phyloP scores from a whole-genome alignment of 2,329 filamentous ascomycete genomes.

The Didymellaceae sp. region DNA sequence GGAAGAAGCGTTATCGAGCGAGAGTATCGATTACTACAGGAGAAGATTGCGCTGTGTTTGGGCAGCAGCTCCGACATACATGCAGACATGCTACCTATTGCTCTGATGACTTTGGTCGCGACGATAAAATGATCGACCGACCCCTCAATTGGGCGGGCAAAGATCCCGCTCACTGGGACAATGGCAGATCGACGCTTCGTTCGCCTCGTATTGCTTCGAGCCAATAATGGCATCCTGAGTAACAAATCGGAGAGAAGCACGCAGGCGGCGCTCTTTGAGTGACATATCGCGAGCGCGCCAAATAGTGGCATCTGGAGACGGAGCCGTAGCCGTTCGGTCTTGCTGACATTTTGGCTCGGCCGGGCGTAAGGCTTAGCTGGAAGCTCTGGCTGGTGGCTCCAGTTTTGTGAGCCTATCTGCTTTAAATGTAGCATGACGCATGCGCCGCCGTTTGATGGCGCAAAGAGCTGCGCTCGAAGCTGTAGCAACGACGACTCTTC shows the following conservation, averaged over 20 bases:
- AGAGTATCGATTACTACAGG: no score
- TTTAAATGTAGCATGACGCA: constrained; percentile 15
- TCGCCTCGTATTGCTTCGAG: background rate
- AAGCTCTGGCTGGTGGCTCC: constrained; percentile 2
- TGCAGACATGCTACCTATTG: background rate
- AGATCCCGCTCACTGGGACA: background rate
- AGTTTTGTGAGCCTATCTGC: background rate
- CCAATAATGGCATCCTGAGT: no score
- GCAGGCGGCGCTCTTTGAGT: background rate
- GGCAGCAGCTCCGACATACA: background rate
- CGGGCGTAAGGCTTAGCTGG: background rate
- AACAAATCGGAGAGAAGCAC: background rate
- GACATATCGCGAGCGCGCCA: background rate
- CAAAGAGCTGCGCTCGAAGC: constrained; percentile 3
- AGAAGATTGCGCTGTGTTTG: no score
- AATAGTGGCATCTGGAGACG: background rate
- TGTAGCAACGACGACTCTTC: background rate
- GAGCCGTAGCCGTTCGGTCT: constrained; percentile 6
- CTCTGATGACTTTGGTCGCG: background rate
- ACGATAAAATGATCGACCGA: background rate
- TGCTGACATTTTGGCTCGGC: background rate
- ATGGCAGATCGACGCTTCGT: background rate
- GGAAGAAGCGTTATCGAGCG: no score
- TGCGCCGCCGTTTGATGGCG: background rate
- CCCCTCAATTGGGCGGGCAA: background rate